Base-by-base conservation (phyloP, 2,329 filamentous ascomycete genomes). In the Dryadomyces quercus-mongolicae region DNA sequence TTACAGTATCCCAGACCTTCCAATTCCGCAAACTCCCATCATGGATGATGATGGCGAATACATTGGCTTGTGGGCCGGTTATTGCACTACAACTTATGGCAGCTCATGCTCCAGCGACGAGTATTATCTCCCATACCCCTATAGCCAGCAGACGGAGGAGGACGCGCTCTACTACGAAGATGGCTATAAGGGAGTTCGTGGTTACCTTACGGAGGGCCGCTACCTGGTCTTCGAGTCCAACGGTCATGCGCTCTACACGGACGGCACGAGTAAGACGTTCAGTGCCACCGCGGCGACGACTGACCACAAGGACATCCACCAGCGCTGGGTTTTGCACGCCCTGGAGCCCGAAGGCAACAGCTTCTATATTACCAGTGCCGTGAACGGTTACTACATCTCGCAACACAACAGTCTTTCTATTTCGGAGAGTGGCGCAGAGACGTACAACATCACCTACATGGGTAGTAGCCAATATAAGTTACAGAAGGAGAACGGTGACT, bases 121-220 rank as follows among this genome's bases (percentile, higher is more conserved):
- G 42, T 60, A 57, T 49, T 46, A 43, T 25, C 51, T 53, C 42
- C 53, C 70, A 1, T 72, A 77, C 2, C 77, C 77, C 0, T 80
- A 78, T 60, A 70, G 62, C 16, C 63, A 63, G 50, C 51, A 62
- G 22, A 71, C 68, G 12, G 59, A 67, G 20, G 67, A 71, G 49
- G 63, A 65, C 9, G 66, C 69, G 10, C 66, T 64, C 2, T 64
- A 69, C 44, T 73, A 72, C n/a, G 77, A 80, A 59, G 65, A 74
- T 42, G 77, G 77, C 1, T 80, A 73, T 68, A 81, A 81, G 63
- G 60, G 69, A 36, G 68, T 76, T 34, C 66, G 76, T 2, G 77
- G 77, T 1, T 66, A 70, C 21, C 64, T 80, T 25, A 79, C 75
- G 5, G 77, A 80, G 60, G 77, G 77, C 12, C 74, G 76, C 18